Conservation (phyloP, 805 yeast species). For the Suhomyces canberraensis region DNA sequence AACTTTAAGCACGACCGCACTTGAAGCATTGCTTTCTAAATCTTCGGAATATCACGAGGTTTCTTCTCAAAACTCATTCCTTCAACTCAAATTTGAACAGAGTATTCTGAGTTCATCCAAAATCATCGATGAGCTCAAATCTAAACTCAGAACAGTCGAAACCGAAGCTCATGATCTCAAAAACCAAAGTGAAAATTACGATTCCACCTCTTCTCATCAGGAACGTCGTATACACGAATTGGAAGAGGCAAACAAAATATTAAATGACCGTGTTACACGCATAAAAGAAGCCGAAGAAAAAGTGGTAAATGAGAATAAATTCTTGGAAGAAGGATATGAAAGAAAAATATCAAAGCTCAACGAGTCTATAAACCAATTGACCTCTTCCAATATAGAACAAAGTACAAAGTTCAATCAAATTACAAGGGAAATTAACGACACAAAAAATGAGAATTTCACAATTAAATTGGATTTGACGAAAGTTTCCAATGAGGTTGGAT, state of each 20-base stretch:
- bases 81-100: slow-evolving; percentile 36
- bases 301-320: slow-evolving; percentile 1
- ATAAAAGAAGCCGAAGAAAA: slow-evolving; percentile 6
- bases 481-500: slow-evolving; percentile 30
- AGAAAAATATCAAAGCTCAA: slow-evolving; percentile 25
- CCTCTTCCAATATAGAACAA: slow-evolving; percentile 34
- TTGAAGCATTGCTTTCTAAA: slow-evolving; percentile 21
- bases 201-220: neutral
- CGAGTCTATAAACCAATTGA: slow-evolving; percentile 26
- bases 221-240: slow-evolving; percentile 8
- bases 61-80: slow-evolving; percentile 28
- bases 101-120: slow-evolving; percentile 19
- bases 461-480: slow-evolving; percentile 35
- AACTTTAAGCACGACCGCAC: slow-evolving; percentile 10
- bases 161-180: slow-evolving; percentile 6
- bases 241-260: slow-evolving; percentile 7
- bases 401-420: slow-evolving; percentile 33
- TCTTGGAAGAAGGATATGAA: slow-evolving; percentile 13
- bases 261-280: slow-evolving; percentile 4
- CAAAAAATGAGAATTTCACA: slow-evolving; percentile 34
- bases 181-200: slow-evolving; percentile 1
- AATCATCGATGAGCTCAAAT: slow-evolving; percentile 22
- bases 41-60: slow-evolving; percentile 28
- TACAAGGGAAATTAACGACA: slow-evolving; percentile 34
- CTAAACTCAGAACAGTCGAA: slow-evolving; percentile 13